Base-by-base conservation (phyloP, 768 basidiomycete species). In the Artomyces pyxidatus region DNA sequence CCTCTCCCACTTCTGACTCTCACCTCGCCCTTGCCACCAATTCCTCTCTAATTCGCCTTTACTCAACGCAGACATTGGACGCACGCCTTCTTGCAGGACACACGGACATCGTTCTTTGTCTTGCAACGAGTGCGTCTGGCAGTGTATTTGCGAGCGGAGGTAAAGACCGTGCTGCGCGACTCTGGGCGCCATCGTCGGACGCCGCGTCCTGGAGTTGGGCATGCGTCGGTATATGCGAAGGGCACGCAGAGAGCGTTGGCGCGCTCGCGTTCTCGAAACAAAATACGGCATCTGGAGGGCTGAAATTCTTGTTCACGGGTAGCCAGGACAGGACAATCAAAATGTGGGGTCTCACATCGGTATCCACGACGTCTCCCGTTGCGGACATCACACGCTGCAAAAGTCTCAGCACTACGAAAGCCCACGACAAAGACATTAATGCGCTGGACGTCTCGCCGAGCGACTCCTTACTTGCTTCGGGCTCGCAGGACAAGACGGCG, bases 371-470 rank as follows among this genome's bases (percentile, higher is more conserved):
- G 30, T 57, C 47, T n/a, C 54, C 62, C 6, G 59, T 56, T 23
- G 59, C 52, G 21, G 63, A 70, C 38, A 54, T 67, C 21, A 47
- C 70, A 28, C 81, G 76, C 51, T 85, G 84, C 61, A 80, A 76
- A 60, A 90, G 90, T 54, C 71, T 98, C 28, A 76, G 77, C 28
- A 98, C 96, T 11, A 78, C 84, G 43, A 88, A 86, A 63, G 90
- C 93, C 11, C 96, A 98, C 66, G 96, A 98, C 47, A 98, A 97
- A 69, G 96, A 98, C 66, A 98, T 99, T 69, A 99, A 99, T 65
- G 82, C 93, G 48, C 75, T 99, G 35, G 96, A 98, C 63, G 73
- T 98, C 14, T 74, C 95, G 3, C 93, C 91, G 5, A 90, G 95
- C 61, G 90, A 96, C 64, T 75, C 73, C 51, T 67, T 94, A 49